Percentiles rank a stretch among this genome's conserved stretches.
Evolutionary conservation across 768 basidiomycete species (phyloP).

Genomic region (Termitomyces sp.): DNA sequence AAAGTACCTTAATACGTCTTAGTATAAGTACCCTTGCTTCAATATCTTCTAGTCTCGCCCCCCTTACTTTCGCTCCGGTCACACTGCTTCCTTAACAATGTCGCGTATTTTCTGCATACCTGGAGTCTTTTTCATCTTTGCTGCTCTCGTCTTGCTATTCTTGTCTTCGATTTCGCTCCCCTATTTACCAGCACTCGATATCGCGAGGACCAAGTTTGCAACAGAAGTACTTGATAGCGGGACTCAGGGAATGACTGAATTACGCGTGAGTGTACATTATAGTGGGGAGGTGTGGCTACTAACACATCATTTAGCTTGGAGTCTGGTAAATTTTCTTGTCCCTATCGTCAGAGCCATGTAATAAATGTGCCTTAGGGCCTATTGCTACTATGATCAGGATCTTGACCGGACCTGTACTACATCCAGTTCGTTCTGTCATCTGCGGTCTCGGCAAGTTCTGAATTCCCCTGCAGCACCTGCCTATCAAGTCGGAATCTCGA

Average conservation of each 20-base stretch:
- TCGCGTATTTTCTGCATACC: conserved; percentile 46
- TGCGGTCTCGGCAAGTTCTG: background rate
- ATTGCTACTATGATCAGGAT: conserved; percentile 44
- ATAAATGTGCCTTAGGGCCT: conserved; percentile 39
- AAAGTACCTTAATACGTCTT: background rate
- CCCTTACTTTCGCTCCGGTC: conserved; percentile 1
- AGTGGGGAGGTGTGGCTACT: background rate
- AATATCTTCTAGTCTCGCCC: background rate
- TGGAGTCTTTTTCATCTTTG: conserved; percentile 45
- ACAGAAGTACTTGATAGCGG: conserved; percentile 19
- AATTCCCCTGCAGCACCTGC: conserved; percentile 37
- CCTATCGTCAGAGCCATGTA: background rate
- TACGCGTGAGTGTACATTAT: conserved; percentile 42
- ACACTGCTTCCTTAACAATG: conserved; percentile 5
- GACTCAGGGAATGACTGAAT: conserved; percentile 30
- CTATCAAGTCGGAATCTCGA: conserved; percentile 42
- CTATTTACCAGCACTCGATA: conserved; percentile 58
- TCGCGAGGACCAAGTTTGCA: conserved; percentile 52
- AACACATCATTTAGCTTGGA: conserved; percentile 45
- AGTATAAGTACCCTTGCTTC: background rate
- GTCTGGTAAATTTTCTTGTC: conserved; percentile 45
- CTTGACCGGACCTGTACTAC: conserved; percentile 42
- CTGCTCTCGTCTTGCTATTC: conserved; percentile 61
- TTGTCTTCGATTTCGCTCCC: conserved; percentile 71
- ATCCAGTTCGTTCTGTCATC: conserved; percentile 30